Evolutionary conservation across 768 basidiomycete genomes (phyloP).

Genomic region (Leccinum subgranulosum): DNA sequence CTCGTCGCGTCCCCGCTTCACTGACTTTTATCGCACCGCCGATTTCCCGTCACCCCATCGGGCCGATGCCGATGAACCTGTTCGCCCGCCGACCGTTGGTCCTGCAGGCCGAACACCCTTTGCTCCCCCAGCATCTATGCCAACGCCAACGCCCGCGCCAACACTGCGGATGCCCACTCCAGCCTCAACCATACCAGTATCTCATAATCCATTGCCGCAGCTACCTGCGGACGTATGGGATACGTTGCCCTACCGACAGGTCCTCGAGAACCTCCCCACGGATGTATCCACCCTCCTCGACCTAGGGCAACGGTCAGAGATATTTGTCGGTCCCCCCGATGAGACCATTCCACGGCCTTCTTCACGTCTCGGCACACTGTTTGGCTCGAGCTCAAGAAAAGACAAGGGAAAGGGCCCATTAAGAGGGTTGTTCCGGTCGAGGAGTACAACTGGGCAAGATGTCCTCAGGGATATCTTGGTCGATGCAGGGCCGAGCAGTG

Average conservation of each 20-base stretch:
- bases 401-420: constrained; percentile 35
- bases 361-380: constrained; percentile 18
- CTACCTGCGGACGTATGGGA: constrained; percentile 63
- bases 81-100: constrained; percentile 3
- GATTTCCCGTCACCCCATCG: constrained; percentile 7
- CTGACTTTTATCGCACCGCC: constrained; percentile 24
- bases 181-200: neutral
- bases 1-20: constrained; percentile 25
- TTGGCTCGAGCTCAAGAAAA: constrained; percentile 25
- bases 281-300: constrained; percentile 30
- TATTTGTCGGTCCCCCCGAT: constrained; percentile 6
- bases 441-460: constrained; percentile 30
- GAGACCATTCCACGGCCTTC: constrained; percentile 20
- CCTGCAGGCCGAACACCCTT: constrained; percentile 13
- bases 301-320: neutral
- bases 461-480: neutral
- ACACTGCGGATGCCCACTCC: constrained; percentile 1
- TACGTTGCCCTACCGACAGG: constrained; percentile 50
- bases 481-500: constrained; percentile 15
- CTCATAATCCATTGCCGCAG: constrained; percentile 57
- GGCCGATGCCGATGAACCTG: neutral
- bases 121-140: constrained; percentile 3
- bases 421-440: constrained; percentile 46
- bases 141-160: neutral
- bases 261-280: constrained; percentile 49